Evolutionary conservation across 2,329 filamentous ascomycete genomes (phyloP).

Genomic region (Curvularia spicifera): DNA sequence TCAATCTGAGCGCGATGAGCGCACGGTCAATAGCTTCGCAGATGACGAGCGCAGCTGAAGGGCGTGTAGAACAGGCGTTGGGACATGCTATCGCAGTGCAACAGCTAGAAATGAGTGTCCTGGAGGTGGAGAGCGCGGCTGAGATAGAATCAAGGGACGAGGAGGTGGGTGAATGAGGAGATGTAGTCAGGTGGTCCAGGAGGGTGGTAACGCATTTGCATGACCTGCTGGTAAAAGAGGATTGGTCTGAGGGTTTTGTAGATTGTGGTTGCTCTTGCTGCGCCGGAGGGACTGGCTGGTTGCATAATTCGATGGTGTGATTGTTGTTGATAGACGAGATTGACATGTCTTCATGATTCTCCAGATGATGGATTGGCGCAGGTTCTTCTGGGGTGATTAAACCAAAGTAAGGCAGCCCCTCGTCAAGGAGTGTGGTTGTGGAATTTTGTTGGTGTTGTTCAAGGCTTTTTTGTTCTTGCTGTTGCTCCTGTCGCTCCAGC

Average conservation of each 20-base stretch:
- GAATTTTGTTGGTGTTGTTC: not conserved
- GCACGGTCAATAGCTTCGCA: constrained; percentile 12
- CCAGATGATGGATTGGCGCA: not conserved
- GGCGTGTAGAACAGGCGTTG: constrained; percentile 8
- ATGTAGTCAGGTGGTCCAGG: constrained; percentile 8
- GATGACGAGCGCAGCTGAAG: constrained; percentile 10
- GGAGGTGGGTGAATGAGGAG: not conserved
- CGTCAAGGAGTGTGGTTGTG: not conserved
- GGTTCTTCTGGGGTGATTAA: constrained; percentile 7
- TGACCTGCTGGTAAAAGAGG: not conserved
- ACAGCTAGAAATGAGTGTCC: constrained; percentile 8
- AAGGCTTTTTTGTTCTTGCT: constrained; percentile 4
- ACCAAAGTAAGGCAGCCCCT: constrained; percentile 12
- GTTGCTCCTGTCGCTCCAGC: not conserved
- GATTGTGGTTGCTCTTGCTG: constrained; percentile 1
- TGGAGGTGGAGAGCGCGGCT: constrained; percentile 7
- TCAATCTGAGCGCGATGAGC: constrained; percentile 8
- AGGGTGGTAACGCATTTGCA: constrained; percentile 6
- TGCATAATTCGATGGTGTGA: not conserved
- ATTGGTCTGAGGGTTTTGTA: constrained; percentile 3
- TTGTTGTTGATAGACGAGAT: not conserved
- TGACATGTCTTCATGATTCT: not conserved
- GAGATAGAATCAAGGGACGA: constrained; percentile 5
- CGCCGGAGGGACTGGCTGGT: not conserved
- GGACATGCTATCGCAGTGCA: constrained; percentile 5